Conservation (phyloP, 2,329 filamentous ascomycete genomes). For the Xylaria sp. region DNA sequence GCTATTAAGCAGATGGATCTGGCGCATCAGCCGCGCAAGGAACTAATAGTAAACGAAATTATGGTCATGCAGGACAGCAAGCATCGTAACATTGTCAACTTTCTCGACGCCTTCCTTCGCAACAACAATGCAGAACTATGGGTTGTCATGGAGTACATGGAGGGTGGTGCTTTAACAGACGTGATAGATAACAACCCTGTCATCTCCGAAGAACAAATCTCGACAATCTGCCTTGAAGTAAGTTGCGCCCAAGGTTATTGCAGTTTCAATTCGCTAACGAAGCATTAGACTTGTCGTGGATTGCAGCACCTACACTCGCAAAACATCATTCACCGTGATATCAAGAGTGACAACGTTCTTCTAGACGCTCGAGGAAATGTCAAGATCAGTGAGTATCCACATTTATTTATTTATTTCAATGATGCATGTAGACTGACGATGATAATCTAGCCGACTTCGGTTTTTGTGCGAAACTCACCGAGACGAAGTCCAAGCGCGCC, state of each 20-base stretch:
- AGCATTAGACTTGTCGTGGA: conserved; percentile 83
- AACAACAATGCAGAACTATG: conserved; percentile 96
- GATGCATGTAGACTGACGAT: conserved; percentile 42
- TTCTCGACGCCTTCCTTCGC: conserved; percentile 92
- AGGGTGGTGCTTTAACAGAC: conserved; percentile 94
- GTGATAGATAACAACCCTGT: conserved; percentile 97
- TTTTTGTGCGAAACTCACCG: conserved; percentile 97
- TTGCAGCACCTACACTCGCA: conserved; percentile 92
- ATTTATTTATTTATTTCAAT: background rate
- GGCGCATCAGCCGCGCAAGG: conserved; percentile 93
- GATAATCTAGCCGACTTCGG: conserved; percentile 84
- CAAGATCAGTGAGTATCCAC: conserved; percentile 80
- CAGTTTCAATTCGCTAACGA: conserved; percentile 23
- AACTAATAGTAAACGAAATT: conserved; percentile 98
- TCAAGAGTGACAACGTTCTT: conserved; percentile 98
- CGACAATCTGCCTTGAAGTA: conserved; percentile 95
- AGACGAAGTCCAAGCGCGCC: conserved; percentile 93
- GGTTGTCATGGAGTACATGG: conserved; percentile 99
- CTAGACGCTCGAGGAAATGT: conserved; percentile 93
- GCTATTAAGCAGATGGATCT: conserved; percentile 99
- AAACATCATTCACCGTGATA: conserved; percentile 98
- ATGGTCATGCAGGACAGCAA: conserved; percentile 99
- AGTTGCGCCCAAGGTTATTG: conserved; percentile 35
- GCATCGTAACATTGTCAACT: conserved; percentile 98
- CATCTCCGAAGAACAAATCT: conserved; percentile 96